These are phyloP conservation scores for Colletotrichum orbiculare DNA, from an alignment of 2,329 filamentous ascomycete species.

Conservation along the genomic window DNA sequence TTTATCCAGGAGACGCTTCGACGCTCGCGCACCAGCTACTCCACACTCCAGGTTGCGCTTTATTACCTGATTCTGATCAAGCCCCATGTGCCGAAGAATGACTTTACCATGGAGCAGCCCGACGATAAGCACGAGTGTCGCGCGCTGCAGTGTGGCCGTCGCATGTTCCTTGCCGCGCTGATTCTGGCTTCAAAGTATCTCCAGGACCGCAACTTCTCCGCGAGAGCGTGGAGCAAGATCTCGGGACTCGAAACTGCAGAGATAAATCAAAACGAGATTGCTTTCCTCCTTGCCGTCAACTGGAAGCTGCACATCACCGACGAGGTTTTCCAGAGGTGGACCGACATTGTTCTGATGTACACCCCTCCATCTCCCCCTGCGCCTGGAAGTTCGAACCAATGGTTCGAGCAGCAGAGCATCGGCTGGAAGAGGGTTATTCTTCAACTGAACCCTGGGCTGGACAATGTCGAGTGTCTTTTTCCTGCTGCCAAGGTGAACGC, in stretches of 20 bases:
- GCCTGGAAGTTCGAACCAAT: constrained; percentile 57
- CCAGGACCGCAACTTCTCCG: constrained; percentile 97
- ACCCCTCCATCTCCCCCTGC: constrained; percentile 74
- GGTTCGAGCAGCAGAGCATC: constrained; percentile 58
- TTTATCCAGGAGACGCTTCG: constrained; percentile 98
- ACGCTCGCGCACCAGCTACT: constrained; percentile 95
- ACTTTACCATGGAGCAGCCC: constrained; percentile 88
- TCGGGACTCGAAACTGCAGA: constrained; percentile 93
- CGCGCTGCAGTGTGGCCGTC: constrained; percentile 92
- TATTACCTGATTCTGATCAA: constrained; percentile 97
- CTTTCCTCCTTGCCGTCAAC: constrained; percentile 88
- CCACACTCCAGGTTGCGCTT: constrained; percentile 93
- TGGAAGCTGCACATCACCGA: constrained; percentile 97
- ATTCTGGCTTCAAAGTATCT: constrained; percentile 98
- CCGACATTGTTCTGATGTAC: constrained; percentile 88
- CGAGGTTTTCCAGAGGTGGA: constrained; percentile 90
- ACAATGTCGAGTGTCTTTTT: constrained; percentile 67
- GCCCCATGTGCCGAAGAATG: constrained; percentile 82
- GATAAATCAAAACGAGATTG: constrained; percentile 97
- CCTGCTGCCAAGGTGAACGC: constrained; percentile 45
- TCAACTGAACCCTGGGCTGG: constrained; percentile 65
- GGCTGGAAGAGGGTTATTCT: constrained; percentile 71
- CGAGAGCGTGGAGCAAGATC: constrained; percentile 98
- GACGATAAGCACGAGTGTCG: constrained; percentile 78
- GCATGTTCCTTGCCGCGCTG: constrained; percentile 95